phyloP scores from a whole-genome alignment of 306 rosid species.

The Rosa lucieae region DNA sequence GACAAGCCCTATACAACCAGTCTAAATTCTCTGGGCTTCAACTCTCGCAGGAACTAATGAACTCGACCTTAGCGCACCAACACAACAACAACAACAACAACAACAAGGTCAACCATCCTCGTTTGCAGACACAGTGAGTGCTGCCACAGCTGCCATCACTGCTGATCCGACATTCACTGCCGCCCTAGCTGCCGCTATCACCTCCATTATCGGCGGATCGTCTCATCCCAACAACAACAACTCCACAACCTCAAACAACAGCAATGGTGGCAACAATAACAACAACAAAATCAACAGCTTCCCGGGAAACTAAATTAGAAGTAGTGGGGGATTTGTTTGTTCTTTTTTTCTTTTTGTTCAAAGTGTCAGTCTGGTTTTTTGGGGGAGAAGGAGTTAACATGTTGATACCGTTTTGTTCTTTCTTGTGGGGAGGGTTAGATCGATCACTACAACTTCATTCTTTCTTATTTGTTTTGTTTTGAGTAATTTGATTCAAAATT shows the following conservation, averaged over 20 bases:
- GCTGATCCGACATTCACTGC: slow-evolving; percentile 88
- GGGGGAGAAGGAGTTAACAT: slow-evolving; percentile 44
- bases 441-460: slow-evolving; percentile 43
- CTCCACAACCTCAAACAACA: background rate
- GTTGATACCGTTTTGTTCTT: slow-evolving; percentile 55
- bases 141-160: slow-evolving; percentile 90
- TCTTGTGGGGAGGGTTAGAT: slow-evolving; percentile 32
- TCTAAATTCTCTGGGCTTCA: slow-evolving; percentile 93
- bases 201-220: slow-evolving; percentile 79
- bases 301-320: slow-evolving; percentile 54
- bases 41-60: slow-evolving; percentile 57
- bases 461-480: slow-evolving; percentile 39
- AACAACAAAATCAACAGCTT: slow-evolving; percentile 44
- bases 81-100: slow-evolving; percentile 26
- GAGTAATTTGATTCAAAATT: slow-evolving; percentile 40
- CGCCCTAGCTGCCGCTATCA: slow-evolving; percentile 89
- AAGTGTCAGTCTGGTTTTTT: background rate
- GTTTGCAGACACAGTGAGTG: slow-evolving; percentile 63
- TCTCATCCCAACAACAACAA: slow-evolving; percentile 37
- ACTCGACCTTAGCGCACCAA: slow-evolving; percentile 42
- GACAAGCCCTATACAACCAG: slow-evolving; percentile 71
- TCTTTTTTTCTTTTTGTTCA: background rate
- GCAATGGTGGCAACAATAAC: slow-evolving; percentile 19
- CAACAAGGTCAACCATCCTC: slow-evolving; percentile 41
- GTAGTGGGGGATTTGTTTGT: background rate